Percentiles rank a stretch among this genome's conserved stretches.
Conservation (phyloP, 2,329 filamentous ascomycete species). For the Alternaria rosae region DNA sequence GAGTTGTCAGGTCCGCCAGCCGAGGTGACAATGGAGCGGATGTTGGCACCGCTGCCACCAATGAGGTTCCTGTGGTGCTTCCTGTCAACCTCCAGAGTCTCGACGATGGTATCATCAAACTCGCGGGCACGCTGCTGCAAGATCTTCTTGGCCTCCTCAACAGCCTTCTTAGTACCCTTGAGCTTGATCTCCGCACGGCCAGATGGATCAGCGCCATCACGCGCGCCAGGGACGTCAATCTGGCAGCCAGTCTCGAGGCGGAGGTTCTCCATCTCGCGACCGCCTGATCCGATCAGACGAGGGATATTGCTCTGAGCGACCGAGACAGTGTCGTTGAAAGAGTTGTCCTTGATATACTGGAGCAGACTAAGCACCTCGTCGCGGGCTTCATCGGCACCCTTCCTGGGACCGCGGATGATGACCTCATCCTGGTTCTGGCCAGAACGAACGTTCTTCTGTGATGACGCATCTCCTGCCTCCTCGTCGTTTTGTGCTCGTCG, state of each 20-base stretch:
- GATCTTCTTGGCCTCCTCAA: conserved; percentile 89
- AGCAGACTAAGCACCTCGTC: conserved; percentile 89
- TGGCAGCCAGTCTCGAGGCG: conserved; percentile 83
- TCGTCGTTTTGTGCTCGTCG: conserved; percentile 71
- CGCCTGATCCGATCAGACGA: conserved; percentile 90
- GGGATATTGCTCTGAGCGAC: conserved; percentile 92
- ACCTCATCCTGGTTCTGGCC: conserved; percentile 89
- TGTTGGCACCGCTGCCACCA: conserved; percentile 81
- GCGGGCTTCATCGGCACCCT: conserved; percentile 88
- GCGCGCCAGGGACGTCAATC: conserved; percentile 87
- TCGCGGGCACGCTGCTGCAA: conserved; percentile 84
- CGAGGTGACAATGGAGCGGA: conserved; percentile 84
- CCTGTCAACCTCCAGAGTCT: conserved; percentile 88
- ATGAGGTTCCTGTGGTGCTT: conserved; percentile 93
- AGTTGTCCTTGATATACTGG: conserved; percentile 90
- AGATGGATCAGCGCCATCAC: conserved; percentile 70
- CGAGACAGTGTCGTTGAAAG: conserved; percentile 77
- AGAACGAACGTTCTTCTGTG: conserved; percentile 63
- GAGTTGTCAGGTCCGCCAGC: conserved; percentile 90
- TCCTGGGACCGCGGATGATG: conserved; percentile 87
- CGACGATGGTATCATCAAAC: conserved; percentile 88
- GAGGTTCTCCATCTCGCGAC: conserved; percentile 88
- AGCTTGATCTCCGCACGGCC: conserved; percentile 85
- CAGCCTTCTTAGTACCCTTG: conserved; percentile 90
- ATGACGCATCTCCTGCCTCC: conserved; percentile 72